Conservation (phyloP, 495 filamentous ascomycete genomes). For the Neurospora pannonica region DNA sequence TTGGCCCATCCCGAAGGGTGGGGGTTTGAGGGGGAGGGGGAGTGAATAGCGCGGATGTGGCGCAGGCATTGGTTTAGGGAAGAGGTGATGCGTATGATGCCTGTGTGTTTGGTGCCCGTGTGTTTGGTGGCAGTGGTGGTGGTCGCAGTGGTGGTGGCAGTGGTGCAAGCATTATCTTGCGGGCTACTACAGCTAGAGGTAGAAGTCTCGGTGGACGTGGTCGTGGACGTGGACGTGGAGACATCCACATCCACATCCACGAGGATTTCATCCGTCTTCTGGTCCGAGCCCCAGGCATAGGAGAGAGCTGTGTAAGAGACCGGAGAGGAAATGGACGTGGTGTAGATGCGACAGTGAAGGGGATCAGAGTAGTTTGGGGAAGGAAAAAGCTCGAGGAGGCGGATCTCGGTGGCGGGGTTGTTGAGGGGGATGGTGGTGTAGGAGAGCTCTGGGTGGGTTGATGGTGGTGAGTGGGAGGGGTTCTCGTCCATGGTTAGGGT, state of each 20-base stretch:
- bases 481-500: not conserved
- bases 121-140: too few species aligned
- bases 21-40: not conserved
- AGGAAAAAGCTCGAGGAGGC: not conserved
- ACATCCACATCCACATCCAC: too few species aligned
- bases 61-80: not conserved
- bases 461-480: not conserved
- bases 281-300: slow-evolving; percentile 5
- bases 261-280: too few species aligned
- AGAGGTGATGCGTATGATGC: not conserved
- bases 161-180: too few species aligned
- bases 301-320: slow-evolving; percentile 6
- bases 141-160: too few species aligned
- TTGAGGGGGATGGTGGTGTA: not conserved
- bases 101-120: too few species aligned
- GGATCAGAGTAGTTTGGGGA: not conserved
- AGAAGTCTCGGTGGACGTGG: too few species aligned
- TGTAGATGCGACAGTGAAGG: slow-evolving; percentile 5
- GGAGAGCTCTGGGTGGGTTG: not conserved
- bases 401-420: not conserved
- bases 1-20: too few species aligned
- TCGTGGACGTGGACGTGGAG: too few species aligned
- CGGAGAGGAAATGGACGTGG: not conserved
- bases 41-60: not conserved
- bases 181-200: too few species aligned